phyloP scores from a whole-genome alignment of 169 alveolate genomes.

The Cryptosporidium tyzzeri region DNA sequence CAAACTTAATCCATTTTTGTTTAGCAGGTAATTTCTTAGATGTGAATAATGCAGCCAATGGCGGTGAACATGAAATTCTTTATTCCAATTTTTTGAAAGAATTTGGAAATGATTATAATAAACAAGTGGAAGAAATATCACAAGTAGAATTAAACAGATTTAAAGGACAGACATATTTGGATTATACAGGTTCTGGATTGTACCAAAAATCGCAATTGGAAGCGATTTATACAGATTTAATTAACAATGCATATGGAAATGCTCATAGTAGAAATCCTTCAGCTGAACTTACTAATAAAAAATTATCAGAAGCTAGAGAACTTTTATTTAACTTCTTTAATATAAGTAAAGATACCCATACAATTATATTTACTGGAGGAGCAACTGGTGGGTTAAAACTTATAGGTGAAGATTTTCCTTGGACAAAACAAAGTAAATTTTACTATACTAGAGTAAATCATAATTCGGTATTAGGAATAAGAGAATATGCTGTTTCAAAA shows the following conservation, averaged over 20 bases:
- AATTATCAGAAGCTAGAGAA: conserved; percentile 76
- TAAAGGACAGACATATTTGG: conserved; percentile 75
- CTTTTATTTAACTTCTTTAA: conserved; percentile 65
- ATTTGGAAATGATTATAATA: conserved; percentile 40
- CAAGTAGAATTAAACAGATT: conserved; percentile 64
- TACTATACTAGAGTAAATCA: conserved; percentile 77
- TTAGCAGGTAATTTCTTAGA: not conserved
- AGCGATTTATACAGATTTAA: conserved; percentile 66
- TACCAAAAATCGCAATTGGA: conserved; percentile 77
- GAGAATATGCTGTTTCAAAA: conserved; percentile 72
- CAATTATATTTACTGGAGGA: conserved; percentile 79
- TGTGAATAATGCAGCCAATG: no score
- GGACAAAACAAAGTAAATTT: conserved; percentile 62
- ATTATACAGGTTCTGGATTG: conserved; percentile 78
- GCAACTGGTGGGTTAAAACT: conserved; percentile 80
- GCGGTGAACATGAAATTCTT: not conserved
- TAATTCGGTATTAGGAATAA: conserved; percentile 80
- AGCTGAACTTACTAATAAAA: conserved; percentile 75
- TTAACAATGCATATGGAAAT: conserved; percentile 77
- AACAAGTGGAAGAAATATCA: conserved; percentile 57
- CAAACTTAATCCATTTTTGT: no score
- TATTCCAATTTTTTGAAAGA: conserved; percentile 1
- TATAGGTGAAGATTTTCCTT: conserved; percentile 80
- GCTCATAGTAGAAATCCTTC: conserved; percentile 80
- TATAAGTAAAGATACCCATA: conserved; percentile 60